Conservation (phyloP, 768 basidiomycete species). For the Tulasnella calospora region DNA sequence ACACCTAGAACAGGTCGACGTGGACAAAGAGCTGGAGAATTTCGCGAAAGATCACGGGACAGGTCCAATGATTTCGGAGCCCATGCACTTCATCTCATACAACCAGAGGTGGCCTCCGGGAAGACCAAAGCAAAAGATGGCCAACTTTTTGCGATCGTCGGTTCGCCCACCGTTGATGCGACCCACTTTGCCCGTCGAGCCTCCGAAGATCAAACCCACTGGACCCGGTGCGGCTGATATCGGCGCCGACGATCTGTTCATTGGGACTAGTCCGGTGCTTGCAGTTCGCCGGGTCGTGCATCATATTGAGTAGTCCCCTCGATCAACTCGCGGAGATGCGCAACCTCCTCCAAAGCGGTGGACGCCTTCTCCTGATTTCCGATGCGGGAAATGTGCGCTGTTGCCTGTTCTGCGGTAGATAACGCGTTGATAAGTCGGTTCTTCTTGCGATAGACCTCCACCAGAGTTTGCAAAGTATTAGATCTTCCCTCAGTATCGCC, state of each 20-base stretch:
- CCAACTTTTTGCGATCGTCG: conserved; percentile 49
- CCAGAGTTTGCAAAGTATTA: neutral
- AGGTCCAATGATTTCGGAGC: conserved; percentile 79
- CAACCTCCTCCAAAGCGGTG: neutral
- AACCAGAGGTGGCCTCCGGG: conserved; percentile 47
- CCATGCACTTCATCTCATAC: conserved; percentile 65
- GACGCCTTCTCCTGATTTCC: neutral
- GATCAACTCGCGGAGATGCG: neutral
- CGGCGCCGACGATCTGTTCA: too few relatives aligned
- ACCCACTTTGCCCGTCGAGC: conserved; percentile 36
- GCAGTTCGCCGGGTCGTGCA: too few relatives aligned
- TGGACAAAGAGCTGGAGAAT: conserved; percentile 78
- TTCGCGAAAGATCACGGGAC: conserved; percentile 89
- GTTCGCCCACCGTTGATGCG: conserved; percentile 36
- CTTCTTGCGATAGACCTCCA: neutral
- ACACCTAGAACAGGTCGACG: conserved; percentile 81
- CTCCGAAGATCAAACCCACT: conserved; percentile 34
- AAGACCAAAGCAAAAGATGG: conserved; percentile 52
- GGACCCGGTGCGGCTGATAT: conserved; percentile 33
- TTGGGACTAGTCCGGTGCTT: too few relatives aligned
- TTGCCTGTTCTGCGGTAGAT: neutral
- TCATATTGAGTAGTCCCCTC: neutral
- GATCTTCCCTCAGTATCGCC: neutral
- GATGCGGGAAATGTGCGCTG: neutral
- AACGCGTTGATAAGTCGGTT: neutral